phyloP scores from a whole-genome alignment of 2,329 filamentous ascomycete species.

The Calycina marina region DNA sequence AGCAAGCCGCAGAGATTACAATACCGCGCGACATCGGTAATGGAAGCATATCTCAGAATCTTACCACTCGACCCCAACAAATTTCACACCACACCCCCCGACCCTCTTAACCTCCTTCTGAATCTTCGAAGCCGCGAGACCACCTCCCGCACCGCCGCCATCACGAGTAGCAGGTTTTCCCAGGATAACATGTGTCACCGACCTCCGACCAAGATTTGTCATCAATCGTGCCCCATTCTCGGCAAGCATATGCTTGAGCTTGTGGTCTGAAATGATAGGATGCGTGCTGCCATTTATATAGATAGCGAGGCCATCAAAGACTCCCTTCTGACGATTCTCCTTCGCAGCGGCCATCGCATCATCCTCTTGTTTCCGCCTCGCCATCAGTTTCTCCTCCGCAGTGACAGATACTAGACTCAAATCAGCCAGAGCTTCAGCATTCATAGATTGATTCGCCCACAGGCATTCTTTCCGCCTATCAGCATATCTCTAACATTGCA shows the following conservation, averaged over 20 bases:
- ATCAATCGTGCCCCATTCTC: slow-evolving; percentile 61
- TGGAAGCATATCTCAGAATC: no score
- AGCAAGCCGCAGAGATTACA: no score
- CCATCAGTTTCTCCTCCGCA: slow-evolving; percentile 12
- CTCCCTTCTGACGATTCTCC: slow-evolving; percentile 20
- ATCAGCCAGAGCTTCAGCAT: no score
- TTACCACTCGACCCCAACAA: slow-evolving; percentile 69
- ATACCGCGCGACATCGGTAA: no score
- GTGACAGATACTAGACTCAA: slow-evolving; percentile 25
- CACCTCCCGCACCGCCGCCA: slow-evolving; percentile 50
- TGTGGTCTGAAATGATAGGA: slow-evolving; percentile 72
- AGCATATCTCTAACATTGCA: slow-evolving; percentile 40
- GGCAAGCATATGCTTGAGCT: slow-evolving; percentile 62
- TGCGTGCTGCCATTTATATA: slow-evolving; percentile 82
- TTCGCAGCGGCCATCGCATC: slow-evolving; percentile 25
- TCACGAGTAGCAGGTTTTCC: slow-evolving; percentile 37
- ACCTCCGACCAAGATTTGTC: slow-evolving; percentile 53
- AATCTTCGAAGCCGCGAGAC: slow-evolving; percentile 62
- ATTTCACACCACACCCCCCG: slow-evolving; percentile 58
- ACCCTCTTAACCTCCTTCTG: slow-evolving; percentile 62
- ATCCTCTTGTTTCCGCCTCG: slow-evolving; percentile 32
- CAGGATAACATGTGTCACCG: slow-evolving; percentile 77
- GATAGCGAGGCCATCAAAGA: slow-evolving; percentile 60
- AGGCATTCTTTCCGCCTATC: slow-evolving; percentile 27
- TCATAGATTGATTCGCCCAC: no score